A percentile compares a stretch with the other conserved stretches of the same genome.
These are phyloP conservation scores for Boletales sp. DNA, from an alignment of 768 basidiomycete species.

Conservation along the genomic window DNA sequence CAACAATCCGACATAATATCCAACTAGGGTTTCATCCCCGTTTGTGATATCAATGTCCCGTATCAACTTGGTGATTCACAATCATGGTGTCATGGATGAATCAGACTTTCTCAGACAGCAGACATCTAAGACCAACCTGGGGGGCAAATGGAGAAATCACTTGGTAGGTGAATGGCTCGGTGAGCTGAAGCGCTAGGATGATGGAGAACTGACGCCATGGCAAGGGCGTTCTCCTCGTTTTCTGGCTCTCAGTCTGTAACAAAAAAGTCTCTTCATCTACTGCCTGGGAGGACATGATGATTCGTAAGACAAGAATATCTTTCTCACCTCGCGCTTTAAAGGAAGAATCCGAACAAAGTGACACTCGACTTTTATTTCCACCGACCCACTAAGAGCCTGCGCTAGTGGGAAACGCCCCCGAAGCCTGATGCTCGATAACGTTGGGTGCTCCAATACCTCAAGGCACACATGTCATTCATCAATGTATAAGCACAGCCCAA, in stretches of 20 bases:
- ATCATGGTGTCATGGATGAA: neutral
- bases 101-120: too few relatives aligned
- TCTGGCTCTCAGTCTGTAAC: conserved; percentile 35
- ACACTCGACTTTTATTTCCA: too few relatives aligned
- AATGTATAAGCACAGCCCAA: too few relatives aligned
- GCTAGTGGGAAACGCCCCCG: too few relatives aligned
- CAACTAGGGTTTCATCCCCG: conserved; percentile 67
- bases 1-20: conserved; percentile 76
- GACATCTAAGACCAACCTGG: conserved; percentile 42
- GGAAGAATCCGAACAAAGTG: too few relatives aligned
- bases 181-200: conserved; percentile 67
- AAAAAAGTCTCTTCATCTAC: conserved; percentile 64
- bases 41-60: conserved; percentile 66
- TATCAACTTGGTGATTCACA: conserved; percentile 42
- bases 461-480: too few relatives aligned
- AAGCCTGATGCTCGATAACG: too few relatives aligned
- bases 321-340: too few relatives aligned
- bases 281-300: conserved; percentile 21
- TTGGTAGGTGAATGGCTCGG: conserved; percentile 72
- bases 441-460: too few relatives aligned
- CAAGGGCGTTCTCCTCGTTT: conserved; percentile 48
- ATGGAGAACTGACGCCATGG: conserved; percentile 71
- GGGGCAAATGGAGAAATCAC: conserved; percentile 77
- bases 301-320: conserved; percentile 5
- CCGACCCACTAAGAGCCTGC: too few relatives aligned